Percentiles rank a stretch among this genome's conserved stretches.
Conservation (phyloP, 306 rosid species). For the Cucurbita moschata region DNA sequence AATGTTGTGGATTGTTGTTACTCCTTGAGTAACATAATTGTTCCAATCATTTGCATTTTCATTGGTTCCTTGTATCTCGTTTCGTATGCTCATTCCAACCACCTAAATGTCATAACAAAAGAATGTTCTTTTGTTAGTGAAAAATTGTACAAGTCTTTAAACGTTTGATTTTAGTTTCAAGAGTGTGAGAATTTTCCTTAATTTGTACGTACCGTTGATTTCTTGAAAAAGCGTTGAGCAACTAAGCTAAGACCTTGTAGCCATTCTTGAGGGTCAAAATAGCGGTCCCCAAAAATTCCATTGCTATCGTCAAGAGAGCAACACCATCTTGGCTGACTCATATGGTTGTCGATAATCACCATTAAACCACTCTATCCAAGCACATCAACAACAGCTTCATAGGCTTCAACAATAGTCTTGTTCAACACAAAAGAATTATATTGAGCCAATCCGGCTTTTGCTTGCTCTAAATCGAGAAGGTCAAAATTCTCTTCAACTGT, state of each 20-base stretch:
- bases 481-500: slow-evolving; percentile 10
- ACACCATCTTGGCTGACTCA: slow-evolving; percentile 46
- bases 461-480: slow-evolving; percentile 11
- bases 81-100: too few species aligned
- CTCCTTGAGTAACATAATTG: too few species aligned
- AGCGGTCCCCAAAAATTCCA: slow-evolving; percentile 31
- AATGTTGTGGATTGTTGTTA: too few species aligned
- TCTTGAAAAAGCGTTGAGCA: slow-evolving; percentile 14
- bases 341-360: slow-evolving; percentile 40
- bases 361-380: slow-evolving; percentile 22
- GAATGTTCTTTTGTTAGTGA: background rate
- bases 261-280: slow-evolving; percentile 46
- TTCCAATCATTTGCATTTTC: too few species aligned
- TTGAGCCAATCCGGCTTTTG: slow-evolving; percentile 11
- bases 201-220: slow-evolving; percentile 12
- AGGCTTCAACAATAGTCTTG: slow-evolving; percentile 22
- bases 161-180: background rate
- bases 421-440: slow-evolving; percentile 22
- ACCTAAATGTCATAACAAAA: too few species aligned
- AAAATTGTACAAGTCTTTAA: background rate
- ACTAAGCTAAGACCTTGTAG: slow-evolving; percentile 27
- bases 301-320: slow-evolving; percentile 37
- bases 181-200: background rate
- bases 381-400: slow-evolving; percentile 22
- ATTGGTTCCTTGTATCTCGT: too few species aligned